Conservation (phyloP, 257 asterid species). For the Eucommia ulmoides region DNA sequence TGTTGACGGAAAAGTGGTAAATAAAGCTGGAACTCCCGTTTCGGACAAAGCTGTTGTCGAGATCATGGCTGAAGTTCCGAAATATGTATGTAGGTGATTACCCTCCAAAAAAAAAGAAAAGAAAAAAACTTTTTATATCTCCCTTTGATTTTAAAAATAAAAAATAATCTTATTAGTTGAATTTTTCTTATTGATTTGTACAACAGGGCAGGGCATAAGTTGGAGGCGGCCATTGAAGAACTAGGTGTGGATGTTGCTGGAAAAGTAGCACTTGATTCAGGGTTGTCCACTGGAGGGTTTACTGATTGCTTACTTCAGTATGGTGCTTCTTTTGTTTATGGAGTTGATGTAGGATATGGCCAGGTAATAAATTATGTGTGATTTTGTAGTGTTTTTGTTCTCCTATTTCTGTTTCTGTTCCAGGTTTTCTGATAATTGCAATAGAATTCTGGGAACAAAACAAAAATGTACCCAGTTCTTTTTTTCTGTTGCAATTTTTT, state of each 20-base stretch:
- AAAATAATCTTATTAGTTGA: too few relatives aligned
- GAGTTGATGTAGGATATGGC: constrained; percentile 99
- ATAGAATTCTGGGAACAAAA: too few relatives aligned
- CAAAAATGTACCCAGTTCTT: too few relatives aligned
- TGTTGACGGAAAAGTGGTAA: constrained; percentile 83
- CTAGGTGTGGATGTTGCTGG: constrained; percentile 72
- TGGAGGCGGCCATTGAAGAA: constrained; percentile 90
- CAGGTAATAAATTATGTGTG: constrained; percentile 59
- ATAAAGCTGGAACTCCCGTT: constrained; percentile 83
- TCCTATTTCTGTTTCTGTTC: too few relatives aligned
- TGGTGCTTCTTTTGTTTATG: constrained; percentile 93
- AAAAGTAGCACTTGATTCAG: constrained; percentile 97
- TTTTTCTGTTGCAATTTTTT: too few relatives aligned
- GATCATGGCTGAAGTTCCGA: constrained; percentile 92
- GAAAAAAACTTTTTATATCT: constrained; percentile 6
- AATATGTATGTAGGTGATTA: constrained; percentile 99
- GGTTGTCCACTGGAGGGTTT: constrained; percentile 98
- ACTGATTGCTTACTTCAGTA: constrained; percentile 95
- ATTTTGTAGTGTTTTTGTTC: too few relatives aligned
- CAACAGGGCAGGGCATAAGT: constrained; percentile 83
- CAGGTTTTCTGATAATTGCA: too few relatives aligned
- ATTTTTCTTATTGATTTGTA: constrained; percentile 8
- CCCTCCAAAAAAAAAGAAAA: constrained; percentile 18
- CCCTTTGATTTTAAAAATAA: too few relatives aligned
- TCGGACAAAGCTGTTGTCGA: constrained; percentile 77